Base-by-base conservation (phyloP, 768 basidiomycete genomes). In the Gymnopilus dilepis region DNA sequence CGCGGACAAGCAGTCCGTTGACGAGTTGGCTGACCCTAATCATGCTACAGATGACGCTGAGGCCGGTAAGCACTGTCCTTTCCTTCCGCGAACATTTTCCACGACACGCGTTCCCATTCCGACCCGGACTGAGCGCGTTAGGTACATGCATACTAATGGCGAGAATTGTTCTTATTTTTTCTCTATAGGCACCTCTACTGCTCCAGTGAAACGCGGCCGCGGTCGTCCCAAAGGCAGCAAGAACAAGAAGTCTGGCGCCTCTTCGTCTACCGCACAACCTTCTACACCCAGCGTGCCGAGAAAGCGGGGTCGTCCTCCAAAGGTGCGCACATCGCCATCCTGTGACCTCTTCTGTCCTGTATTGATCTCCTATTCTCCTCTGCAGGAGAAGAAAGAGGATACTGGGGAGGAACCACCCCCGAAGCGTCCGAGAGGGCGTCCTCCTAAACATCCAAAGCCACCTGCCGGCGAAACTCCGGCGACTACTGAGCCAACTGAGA, bases 211-310 rank as follows among this genome's bases (percentile, higher is more conserved):
- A 80, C 88, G 94, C 69, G 87, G 91, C 70, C 85, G 95, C 48
- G 95, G 95, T 56, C 87, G 95, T 66, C 95, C 95, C 62, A 93
- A 89, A 74, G 94, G 94, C 68, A 92, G 91, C 76, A 95, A 92
- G 79, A 85, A 87, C 75, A 82, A 86, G 79, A 83, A 82, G 64
- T 65, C 70, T 62, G 70, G 71, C 47, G 60, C 74, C 7, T 67
- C 76, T 28, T 63, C 75, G 15, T 58, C 76, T 48, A 69, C 76
- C 45, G 66, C 76, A 21, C 72, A 75, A 37, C 69, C 81, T 6
- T 66, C 80, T 12, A 65, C 77, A 21, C 70, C 80, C 15, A 59
- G 74, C 13, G 60, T 71, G 41, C 79, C 76, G 48, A 80, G 79
- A 76, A 89, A 89, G 78, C 81, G 88, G 65, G 88, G 88, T 31